These are phyloP conservation scores for Lipomyces sp. DNA, from an alignment of 805 yeast species.

Conservation along the genomic window DNA sequence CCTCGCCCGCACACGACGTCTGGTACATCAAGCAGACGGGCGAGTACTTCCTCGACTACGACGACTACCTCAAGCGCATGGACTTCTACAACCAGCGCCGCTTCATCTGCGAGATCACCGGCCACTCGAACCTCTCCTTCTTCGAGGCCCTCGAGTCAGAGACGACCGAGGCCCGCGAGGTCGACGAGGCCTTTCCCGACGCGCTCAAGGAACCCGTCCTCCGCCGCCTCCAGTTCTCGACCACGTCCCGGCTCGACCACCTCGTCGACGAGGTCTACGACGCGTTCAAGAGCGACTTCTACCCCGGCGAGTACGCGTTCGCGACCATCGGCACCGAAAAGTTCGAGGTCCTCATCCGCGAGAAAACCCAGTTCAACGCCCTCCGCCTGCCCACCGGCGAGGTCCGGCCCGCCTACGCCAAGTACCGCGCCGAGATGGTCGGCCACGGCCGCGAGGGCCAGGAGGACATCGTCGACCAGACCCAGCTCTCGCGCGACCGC, in stretches of 20 bases:
- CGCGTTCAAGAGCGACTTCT: slow-evolving; percentile 73
- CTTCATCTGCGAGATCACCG: slow-evolving; percentile 94
- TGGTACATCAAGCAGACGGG: slow-evolving; percentile 81
- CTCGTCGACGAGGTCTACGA: slow-evolving; percentile 83
- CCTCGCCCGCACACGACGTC: slow-evolving; percentile 46
- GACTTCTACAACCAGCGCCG: slow-evolving; percentile 50
- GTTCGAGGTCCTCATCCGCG: slow-evolving; percentile 64
- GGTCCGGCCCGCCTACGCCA: slow-evolving; percentile 52
- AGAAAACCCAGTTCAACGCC: slow-evolving; percentile 68
- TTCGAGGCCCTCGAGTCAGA: slow-evolving; percentile 86
- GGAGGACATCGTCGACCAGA: slow-evolving; percentile 68
- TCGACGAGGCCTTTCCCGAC: slow-evolving; percentile 83
- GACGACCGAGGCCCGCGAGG: slow-evolving; percentile 39
- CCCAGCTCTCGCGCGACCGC: slow-evolving; percentile 76
- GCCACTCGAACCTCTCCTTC: slow-evolving; percentile 84
- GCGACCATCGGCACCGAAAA: slow-evolving; percentile 46
- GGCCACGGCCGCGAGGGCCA: slow-evolving; percentile 35
- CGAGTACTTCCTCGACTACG: slow-evolving; percentile 81
- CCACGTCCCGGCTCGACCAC: slow-evolving; percentile 75
- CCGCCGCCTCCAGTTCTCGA: slow-evolving; percentile 75
- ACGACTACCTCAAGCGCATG: slow-evolving; percentile 58
- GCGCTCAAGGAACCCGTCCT: slow-evolving; percentile 90
- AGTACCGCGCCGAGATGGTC: slow-evolving; percentile 66
- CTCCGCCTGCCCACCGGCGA: slow-evolving; percentile 38
- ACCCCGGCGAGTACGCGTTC: slow-evolving; percentile 83